phyloP scores from a whole-genome alignment of 2,329 filamentous ascomycete species.

The Talaromyces amestolkiae region DNA sequence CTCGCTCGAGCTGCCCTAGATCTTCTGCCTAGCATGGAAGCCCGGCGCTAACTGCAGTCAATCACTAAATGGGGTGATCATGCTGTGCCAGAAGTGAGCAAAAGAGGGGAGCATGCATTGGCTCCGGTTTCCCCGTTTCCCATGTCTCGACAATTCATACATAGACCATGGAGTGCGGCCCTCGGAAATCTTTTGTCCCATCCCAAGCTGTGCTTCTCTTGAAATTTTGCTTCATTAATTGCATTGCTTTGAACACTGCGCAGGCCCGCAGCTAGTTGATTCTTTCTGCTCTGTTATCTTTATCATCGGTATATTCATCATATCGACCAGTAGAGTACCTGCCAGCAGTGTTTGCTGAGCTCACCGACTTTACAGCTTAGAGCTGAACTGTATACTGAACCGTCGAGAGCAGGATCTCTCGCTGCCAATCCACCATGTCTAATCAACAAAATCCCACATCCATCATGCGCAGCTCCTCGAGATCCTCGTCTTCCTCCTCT shows the following conservation, averaged over 20 bases:
- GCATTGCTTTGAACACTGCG: constrained; percentile 21
- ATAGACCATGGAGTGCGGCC: constrained; percentile 20
- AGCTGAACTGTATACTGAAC: neutral
- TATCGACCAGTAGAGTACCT: neutral
- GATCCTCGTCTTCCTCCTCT: constrained; percentile 31
- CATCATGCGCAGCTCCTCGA: constrained; percentile 27
- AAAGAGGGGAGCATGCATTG: constrained; percentile 16
- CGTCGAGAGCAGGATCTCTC: constrained; percentile 39
- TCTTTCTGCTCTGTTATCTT: neutral
- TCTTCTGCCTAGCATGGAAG: constrained; percentile 16
- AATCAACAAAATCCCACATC: constrained; percentile 22
- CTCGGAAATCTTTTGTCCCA: constrained; percentile 23
- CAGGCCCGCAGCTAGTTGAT: constrained; percentile 28
- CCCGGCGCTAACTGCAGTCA: constrained; percentile 30
- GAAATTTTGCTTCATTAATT: constrained; percentile 22
- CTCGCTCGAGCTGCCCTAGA: neutral
- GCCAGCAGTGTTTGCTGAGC: neutral
- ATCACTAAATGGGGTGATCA: constrained; percentile 1
- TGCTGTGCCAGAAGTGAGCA: constrained; percentile 3
- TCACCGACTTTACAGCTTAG: constrained; percentile 13
- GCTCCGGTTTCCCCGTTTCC: constrained; percentile 2
- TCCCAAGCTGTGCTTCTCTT: constrained; percentile 26
- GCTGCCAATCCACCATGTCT: constrained; percentile 28
- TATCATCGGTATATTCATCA: neutral
- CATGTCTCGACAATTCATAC: constrained; percentile 21